These are phyloP conservation scores for Cucurbita moschata DNA, from an alignment of 306 rosid species.

Conservation along the genomic window DNA sequence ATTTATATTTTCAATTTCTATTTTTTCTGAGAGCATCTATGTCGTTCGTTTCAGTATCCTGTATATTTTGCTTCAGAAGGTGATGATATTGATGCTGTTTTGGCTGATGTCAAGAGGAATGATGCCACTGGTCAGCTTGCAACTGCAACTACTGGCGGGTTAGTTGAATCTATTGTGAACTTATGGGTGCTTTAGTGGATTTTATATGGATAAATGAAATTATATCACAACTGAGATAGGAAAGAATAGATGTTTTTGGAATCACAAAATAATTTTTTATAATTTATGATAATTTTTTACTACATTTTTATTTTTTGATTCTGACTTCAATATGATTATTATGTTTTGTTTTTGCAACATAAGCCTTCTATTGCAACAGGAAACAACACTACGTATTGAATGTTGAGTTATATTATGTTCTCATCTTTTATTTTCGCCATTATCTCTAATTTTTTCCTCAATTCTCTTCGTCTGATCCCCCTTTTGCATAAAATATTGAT, in stretches of 20 bases:
- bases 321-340: background rate
- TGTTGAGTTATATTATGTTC: background rate
- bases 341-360: background rate
- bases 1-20: background rate
- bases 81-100: slow-evolving; percentile 44
- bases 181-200: background rate
- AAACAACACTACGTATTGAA: background rate
- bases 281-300: background rate
- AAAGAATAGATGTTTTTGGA: background rate
- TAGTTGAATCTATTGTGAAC: slow-evolving; percentile 17
- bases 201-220: background rate
- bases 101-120: slow-evolving; percentile 73
- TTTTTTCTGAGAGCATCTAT: slow-evolving; percentile 4
- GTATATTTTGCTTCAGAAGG: slow-evolving; percentile 94
- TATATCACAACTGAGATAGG: background rate
- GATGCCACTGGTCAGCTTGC: slow-evolving; percentile 98
- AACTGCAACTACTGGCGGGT: slow-evolving; percentile 99
- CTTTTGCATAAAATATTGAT: background rate
- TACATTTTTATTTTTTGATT: background rate
- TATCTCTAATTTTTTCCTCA: background rate
- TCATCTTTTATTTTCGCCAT: background rate
- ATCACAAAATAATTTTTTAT: background rate
- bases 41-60: slow-evolving; percentile 64
- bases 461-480: background rate
- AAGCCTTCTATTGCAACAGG: background rate